Evolutionary conservation across 225 moss, liverwort and hornwort genomes (phyloP).

Genomic region (Polytrichum formosum): DNA sequence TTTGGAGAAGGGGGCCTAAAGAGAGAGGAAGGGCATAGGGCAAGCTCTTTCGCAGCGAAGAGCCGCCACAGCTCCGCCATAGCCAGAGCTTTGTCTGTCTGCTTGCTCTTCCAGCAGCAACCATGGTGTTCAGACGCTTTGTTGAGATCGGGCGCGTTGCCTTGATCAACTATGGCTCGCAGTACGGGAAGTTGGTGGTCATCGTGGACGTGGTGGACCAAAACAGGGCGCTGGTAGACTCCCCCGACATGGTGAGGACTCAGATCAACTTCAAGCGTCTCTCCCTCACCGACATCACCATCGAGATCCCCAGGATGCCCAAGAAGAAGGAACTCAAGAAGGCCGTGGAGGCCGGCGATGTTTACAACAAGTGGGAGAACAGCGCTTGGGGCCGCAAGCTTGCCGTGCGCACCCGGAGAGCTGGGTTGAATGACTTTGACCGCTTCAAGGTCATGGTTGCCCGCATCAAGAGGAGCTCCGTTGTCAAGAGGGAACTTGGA

Average conservation of each 20-base stretch:
- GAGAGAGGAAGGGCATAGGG: accelerated
- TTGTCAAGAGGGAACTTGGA: conserved; percentile 59
- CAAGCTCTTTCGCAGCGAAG: conserved; percentile 10
- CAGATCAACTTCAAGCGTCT: conserved; percentile 89
- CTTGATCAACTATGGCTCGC: conserved; percentile 76
- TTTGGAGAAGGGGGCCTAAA: conserved; percentile 6
- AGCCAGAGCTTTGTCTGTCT: too few relatives aligned
- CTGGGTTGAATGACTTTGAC: conserved; percentile 72
- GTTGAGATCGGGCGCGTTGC: conserved; percentile 90
- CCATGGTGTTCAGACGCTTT: conserved; percentile 76
- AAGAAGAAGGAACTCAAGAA: conserved; percentile 63
- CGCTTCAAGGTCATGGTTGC: conserved; percentile 89
- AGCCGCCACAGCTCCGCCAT: not conserved
- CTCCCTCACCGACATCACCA: conserved; percentile 69
- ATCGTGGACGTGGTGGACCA: conserved; percentile 88
- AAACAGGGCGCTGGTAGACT: conserved; percentile 75
- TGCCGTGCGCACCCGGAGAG: conserved; percentile 64
- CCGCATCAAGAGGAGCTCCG: conserved; percentile 59
- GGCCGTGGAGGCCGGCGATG: conserved; percentile 64
- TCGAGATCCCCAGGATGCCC: conserved; percentile 59
- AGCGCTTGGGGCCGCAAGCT: conserved; percentile 87
- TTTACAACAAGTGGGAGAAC: conserved; percentile 61
- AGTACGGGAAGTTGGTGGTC: conserved; percentile 80
- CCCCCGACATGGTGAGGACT: conserved; percentile 67
- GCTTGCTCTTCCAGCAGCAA: conserved; percentile 14